A percentile compares a stretch with the other conserved stretches of the same genome.
phyloP scores from a whole-genome alignment of 352 stramenopile genomes.

The Phytopythium sindhum region DNA sequence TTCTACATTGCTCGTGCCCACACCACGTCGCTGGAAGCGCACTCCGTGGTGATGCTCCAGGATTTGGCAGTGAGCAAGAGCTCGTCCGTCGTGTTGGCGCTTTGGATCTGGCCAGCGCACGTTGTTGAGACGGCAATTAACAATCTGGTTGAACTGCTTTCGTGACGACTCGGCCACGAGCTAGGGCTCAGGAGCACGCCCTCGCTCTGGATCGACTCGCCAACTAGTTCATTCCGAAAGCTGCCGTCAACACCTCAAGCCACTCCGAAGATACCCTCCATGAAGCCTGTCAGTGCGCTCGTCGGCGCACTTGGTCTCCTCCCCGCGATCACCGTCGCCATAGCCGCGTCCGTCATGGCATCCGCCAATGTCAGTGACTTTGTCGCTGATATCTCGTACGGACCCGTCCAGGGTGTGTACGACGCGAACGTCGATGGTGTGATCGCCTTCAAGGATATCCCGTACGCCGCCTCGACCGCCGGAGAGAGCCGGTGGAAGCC shows the following conservation, averaged over 20 bases:
- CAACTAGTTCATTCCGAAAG: neutral
- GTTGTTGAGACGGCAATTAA: neutral
- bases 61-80: too few relatives aligned
- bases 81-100: too few relatives aligned
- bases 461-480: conserved; percentile 7
- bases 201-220: neutral
- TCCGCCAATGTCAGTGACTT: conserved; percentile 4
- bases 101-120: too few relatives aligned
- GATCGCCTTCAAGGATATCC: conserved; percentile 7
- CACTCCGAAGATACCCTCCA: neutral
- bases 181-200: neutral
- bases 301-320: neutral
- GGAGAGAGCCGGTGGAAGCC: conserved; percentile 6
- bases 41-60: too few relatives aligned
- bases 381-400: conserved; percentile 3
- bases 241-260: neutral
- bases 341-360: neutral
- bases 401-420: conserved; percentile 7
- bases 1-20: too few relatives aligned
- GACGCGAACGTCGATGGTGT: conserved; percentile 9
- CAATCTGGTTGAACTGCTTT: neutral
- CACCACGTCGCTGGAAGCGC: too few relatives aligned
- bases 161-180: neutral
- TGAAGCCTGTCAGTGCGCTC: neutral
- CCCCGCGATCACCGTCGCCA: neutral